phyloP scores from a whole-genome alignment of 2,329 filamentous ascomycete species.

The Colletotrichum graminicola region DNA sequence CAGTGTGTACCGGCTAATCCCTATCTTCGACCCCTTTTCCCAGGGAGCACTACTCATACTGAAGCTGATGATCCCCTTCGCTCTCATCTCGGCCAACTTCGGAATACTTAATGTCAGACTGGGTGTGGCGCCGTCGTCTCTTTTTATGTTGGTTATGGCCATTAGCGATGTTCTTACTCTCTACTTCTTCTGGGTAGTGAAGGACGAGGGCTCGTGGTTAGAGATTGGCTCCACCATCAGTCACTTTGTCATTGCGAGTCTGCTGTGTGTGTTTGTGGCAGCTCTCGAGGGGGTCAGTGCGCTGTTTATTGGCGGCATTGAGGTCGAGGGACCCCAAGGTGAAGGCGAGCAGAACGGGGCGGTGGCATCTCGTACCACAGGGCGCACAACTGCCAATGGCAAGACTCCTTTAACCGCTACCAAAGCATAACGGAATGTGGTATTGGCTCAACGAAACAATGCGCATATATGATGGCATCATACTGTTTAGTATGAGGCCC shows the following conservation, averaged over 20 bases:
- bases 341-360: slow-evolving; percentile 1
- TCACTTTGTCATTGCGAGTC: slow-evolving; percentile 93
- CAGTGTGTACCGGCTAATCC: slow-evolving; percentile 86
- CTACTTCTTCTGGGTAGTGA: slow-evolving; percentile 98
- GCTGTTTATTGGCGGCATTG: slow-evolving; percentile 83
- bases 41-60: slow-evolving; percentile 88
- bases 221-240: slow-evolving; percentile 98
- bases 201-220: slow-evolving; percentile 95
- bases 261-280: slow-evolving; percentile 91
- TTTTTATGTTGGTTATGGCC: slow-evolving; percentile 96
- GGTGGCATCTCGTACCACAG: slow-evolving; percentile 4
- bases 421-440: background rate
- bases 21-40: slow-evolving; percentile 92
- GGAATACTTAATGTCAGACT: slow-evolving; percentile 89
- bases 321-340: slow-evolving; percentile 63
- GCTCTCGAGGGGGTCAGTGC: slow-evolving; percentile 88
- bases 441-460: background rate
- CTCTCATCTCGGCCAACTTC: slow-evolving; percentile 91
- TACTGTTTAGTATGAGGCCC: background rate
- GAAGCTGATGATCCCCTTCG: slow-evolving; percentile 95
- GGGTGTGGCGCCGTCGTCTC: slow-evolving; percentile 84
- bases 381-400: slow-evolving; percentile 10
- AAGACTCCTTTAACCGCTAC: background rate
- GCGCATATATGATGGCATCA: background rate
- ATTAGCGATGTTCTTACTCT: slow-evolving; percentile 92